Evolutionary conservation across 2,329 filamentous ascomycete species (phyloP).

Genomic region (Cordyceps tenuipes): DNA sequence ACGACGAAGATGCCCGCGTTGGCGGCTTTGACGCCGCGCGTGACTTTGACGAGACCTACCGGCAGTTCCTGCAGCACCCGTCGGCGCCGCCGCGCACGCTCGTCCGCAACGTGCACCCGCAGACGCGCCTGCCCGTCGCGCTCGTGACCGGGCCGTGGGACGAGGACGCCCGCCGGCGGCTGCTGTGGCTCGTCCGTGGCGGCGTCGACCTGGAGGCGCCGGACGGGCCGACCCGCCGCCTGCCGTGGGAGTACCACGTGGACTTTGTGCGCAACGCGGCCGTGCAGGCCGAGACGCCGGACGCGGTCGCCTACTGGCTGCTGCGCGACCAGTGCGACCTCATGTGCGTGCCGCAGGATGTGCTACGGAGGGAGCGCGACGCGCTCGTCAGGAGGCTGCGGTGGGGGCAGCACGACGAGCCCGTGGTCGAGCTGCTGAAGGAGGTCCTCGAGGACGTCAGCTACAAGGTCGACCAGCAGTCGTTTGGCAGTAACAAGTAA

Average conservation of each 20-base stretch:
- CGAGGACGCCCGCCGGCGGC: constrained; percentile 29
- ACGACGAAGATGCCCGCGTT: background rate
- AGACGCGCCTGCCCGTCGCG: constrained; percentile 29
- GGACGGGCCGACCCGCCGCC: constrained; percentile 15
- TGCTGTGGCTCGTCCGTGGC: constrained; percentile 38
- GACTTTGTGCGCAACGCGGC: constrained; percentile 30
- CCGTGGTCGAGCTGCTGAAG: constrained; percentile 19
- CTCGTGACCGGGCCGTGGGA: constrained; percentile 36
- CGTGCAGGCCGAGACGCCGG: constrained; percentile 21
- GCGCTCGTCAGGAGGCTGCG: constrained; percentile 22
- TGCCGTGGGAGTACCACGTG: constrained; percentile 34
- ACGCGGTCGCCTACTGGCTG: constrained; percentile 23
- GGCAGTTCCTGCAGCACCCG: background rate
- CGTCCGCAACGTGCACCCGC: constrained; percentile 29
- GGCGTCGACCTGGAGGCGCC: constrained; percentile 25
- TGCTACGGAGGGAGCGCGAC: constrained; percentile 19
- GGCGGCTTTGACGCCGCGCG: constrained; percentile 22
- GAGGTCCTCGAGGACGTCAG: constrained; percentile 13
- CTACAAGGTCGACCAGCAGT: background rate
- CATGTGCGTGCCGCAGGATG: constrained; percentile 22
- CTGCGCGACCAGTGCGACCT: constrained; percentile 23
- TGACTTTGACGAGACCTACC: background rate
- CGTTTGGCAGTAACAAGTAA: background rate
- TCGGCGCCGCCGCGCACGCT: background rate
- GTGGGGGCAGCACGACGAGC: constrained; percentile 22